Evolutionary conservation across 352 stramenopile species (phyloP).

Genomic region (Phytophthora ramorum): DNA sequence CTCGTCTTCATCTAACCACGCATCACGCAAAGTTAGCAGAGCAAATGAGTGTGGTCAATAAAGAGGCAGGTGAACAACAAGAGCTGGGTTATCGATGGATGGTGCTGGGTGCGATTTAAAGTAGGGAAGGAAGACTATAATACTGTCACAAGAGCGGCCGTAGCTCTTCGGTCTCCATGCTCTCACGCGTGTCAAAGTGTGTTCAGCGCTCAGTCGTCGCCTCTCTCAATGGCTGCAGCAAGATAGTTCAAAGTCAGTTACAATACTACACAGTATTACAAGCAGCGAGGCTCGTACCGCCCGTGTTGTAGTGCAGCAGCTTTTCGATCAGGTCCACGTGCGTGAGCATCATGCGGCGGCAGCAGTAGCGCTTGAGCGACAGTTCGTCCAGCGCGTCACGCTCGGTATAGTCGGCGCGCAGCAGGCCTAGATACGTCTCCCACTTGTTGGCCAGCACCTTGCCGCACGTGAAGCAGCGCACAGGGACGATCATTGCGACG

Average conservation of each 20-base stretch:
- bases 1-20: conserved; percentile 75
- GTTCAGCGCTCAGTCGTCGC: conserved; percentile 59
- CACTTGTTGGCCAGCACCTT: conserved; percentile 99
- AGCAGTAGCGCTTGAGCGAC: conserved; percentile 99
- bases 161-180: conserved; percentile 36
- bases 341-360: conserved; percentile 98
- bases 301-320: conserved; percentile 99
- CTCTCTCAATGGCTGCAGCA: conserved; percentile 79
- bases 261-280: not conserved
- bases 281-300: conserved; percentile 51
- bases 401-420: conserved; percentile 97
- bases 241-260: conserved; percentile 5
- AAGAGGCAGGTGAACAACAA: not conserved
- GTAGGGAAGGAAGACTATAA: conserved; percentile 50
- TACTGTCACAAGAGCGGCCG: conserved; percentile 42
- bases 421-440: conserved; percentile 98
- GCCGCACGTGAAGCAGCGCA: conserved; percentile 99
- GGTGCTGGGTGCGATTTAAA: conserved; percentile 44
- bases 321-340: conserved; percentile 99
- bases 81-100: conserved; percentile 15
- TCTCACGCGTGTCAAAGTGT: conserved; percentile 21
- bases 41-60: conserved; percentile 1
- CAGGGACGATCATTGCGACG: conserved; percentile 97
- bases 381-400: conserved; percentile 98
- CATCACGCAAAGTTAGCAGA: not conserved